Base-by-base conservation (phyloP, 2,329 filamentous ascomycete species). In the Epichloe sp. region DNA sequence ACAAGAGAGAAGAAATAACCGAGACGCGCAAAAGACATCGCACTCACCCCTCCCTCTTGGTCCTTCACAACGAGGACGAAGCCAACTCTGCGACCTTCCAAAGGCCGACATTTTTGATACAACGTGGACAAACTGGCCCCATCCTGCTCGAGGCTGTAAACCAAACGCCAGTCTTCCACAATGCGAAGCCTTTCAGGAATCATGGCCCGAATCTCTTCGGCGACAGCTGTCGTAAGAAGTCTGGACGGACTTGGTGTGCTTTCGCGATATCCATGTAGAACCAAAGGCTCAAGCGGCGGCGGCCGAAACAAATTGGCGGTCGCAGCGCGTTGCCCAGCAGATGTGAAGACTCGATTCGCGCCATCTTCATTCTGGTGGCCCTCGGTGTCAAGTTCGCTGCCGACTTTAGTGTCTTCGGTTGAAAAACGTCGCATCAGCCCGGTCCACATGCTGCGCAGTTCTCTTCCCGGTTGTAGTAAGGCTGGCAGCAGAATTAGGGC, bases 21-120 rank as follows among this genome's bases (percentile, higher is more conserved):
- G n/a, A 47, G 7, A 37, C 5, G 36, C 15, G 36, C 11, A 23
- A 34, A 34, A 35, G 15, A 19, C 3, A 34, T 34, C 14, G 34
- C 19, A 76, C 83, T 66, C 74, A 88, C 83, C 50, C 84, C 83
- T 52, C 85, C 85, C 52, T 78, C 77, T 8, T 79, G 78, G 65
- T 98, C 93, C 60, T 80, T 79, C 19, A 97, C 81, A 0, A 95
- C 88, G 5, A 98, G 76, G 48, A 97, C 87, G 65, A 94, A 98
- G 5, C 90, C 91, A 17, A 87, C 88, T 52, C 90, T 80, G 54
- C 80, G 73, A 12, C 81, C 77, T 44, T 78, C 71, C 61, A 83
- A 85, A 15, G 76, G 71, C 44, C 83, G 80, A 61, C 84, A 88
- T 58, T 85, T 82, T 58, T 88, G 78, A 64, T 97, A 98, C 34